Evolutionary conservation across 345 rosid species (phyloP).

Genomic region (Pelargonium nanum): DNA sequence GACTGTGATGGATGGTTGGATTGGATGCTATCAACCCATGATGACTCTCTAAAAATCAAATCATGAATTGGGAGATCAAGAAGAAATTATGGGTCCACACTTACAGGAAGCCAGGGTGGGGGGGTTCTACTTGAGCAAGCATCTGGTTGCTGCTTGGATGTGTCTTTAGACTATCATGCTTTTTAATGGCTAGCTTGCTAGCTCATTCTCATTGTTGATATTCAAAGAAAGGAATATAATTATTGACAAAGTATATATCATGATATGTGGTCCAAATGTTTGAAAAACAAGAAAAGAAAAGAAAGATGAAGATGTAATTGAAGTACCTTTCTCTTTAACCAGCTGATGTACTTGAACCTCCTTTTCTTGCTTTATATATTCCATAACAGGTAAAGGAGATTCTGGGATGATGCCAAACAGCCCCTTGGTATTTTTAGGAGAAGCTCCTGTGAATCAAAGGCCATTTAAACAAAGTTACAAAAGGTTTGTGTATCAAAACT

Average conservation of each 20-base stretch:
- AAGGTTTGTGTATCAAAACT: conserved; percentile 26
- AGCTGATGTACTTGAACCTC: conserved; percentile 41
- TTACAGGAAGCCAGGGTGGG: conserved; percentile 15
- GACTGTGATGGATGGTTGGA: conserved; percentile 3
- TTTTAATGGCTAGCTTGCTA: not conserved
- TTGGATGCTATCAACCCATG: too few relatives aligned
- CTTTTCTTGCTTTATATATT: conserved; percentile 43
- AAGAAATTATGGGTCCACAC: conserved; percentile 14
- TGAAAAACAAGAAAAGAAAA: conserved; percentile 60
- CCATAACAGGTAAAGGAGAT: conserved; percentile 55
- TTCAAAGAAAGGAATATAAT: conserved; percentile 33
- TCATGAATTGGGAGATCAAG: conserved; percentile 6
- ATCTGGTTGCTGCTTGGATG: conserved; percentile 11
- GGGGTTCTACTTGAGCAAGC: conserved; percentile 26
- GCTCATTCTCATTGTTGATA: conserved; percentile 23
- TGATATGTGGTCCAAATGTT: conserved; percentile 22
- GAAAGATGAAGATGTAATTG: conserved; percentile 11
- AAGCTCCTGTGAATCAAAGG: conserved; percentile 50
- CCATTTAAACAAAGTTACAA: conserved; percentile 34
- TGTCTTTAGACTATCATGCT: not conserved
- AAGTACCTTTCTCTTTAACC: conserved; percentile 51
- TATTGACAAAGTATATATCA: conserved; percentile 16
- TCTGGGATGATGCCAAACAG: conserved; percentile 53
- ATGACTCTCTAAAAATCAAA: conserved; percentile 10
- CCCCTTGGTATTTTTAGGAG: conserved; percentile 25